phyloP scores from a whole-genome alignment of 2,329 filamentous ascomycete species.

The Colletotrichum abscissum region DNA sequence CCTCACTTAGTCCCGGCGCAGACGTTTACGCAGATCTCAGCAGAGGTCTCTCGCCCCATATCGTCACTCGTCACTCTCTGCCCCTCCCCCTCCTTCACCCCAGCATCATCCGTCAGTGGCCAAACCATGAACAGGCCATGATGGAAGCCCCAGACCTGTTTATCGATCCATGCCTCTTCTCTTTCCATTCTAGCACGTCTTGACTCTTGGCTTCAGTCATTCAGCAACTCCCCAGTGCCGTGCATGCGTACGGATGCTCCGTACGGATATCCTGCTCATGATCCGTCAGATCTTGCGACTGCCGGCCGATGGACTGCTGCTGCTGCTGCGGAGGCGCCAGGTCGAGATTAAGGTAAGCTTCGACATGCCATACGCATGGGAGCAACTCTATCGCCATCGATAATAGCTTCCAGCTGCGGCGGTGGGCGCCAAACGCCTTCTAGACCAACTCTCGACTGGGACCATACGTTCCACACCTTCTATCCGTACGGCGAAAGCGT shows the following conservation, averaged over 20 bases:
- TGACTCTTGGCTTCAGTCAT: slow-evolving; percentile 10
- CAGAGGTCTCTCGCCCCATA: slow-evolving; percentile 18
- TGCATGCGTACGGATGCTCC: neutral
- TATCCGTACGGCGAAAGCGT: neutral
- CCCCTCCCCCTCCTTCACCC: slow-evolving; percentile 19
- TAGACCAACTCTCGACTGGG: slow-evolving; percentile 3
- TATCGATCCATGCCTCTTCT: slow-evolving; percentile 11
- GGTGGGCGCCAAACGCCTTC: slow-evolving; percentile 16
- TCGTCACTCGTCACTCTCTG: slow-evolving; percentile 22
- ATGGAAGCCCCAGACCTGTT: slow-evolving; percentile 5
- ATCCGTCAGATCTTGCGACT: neutral
- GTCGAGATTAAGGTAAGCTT: slow-evolving; percentile 11
- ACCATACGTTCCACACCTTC: neutral
- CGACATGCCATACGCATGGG: slow-evolving; percentile 18
- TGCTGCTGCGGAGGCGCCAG: slow-evolving; percentile 5
- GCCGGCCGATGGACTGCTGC: slow-evolving; percentile 9
- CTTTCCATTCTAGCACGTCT: neutral
- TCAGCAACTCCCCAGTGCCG: neutral
- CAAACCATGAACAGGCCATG: slow-evolving; percentile 31
- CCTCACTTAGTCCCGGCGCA: neutral
- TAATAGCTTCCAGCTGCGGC: neutral
- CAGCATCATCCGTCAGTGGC: slow-evolving; percentile 25
- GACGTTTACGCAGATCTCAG: slow-evolving; percentile 27
- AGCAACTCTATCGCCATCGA: slow-evolving; percentile 9
- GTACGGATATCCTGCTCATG: no score